A percentile compares a stretch with the other conserved stretches of the same genome.
Evolutionary conservation across 345 rosid genomes (phyloP).

Genomic region (Rhizophora apiculata): DNA sequence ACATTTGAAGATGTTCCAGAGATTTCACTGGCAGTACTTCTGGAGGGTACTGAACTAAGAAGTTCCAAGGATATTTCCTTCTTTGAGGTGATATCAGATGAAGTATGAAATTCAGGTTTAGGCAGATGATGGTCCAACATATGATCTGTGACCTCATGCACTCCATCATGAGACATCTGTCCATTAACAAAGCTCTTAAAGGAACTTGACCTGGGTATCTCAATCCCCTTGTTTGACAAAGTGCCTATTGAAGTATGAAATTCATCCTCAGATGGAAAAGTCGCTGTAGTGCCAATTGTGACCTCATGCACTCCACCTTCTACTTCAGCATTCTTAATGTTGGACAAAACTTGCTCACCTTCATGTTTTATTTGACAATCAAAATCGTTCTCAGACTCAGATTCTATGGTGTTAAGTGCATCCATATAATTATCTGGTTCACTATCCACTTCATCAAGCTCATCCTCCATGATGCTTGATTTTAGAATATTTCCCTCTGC

Average conservation of each 20-base stretch:
- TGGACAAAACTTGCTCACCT: conserved; percentile 28
- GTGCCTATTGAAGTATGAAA: neutral
- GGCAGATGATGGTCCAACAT: conserved; percentile 8
- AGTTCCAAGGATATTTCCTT: conserved; percentile 20
- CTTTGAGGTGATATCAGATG: conserved; percentile 22
- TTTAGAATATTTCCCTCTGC: conserved; percentile 29
- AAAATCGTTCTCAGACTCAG: conserved; percentile 61
- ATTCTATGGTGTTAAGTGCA: conserved; percentile 81
- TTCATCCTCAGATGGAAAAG: neutral
- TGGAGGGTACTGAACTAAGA: conserved; percentile 30
- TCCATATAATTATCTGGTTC: conserved; percentile 76
- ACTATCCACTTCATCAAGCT: conserved; percentile 58
- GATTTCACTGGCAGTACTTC: conserved; percentile 23
- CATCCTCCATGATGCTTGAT: conserved; percentile 31
- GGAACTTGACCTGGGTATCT: neutral
- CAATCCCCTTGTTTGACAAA: neutral
- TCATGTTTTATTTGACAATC: conserved; percentile 50
- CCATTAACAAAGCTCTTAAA: neutral
- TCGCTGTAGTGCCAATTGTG: conserved; percentile 16
- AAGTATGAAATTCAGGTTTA: conserved; percentile 24
- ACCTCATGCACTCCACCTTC: conserved; percentile 22
- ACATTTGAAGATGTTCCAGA: conserved; percentile 34
- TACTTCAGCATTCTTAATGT: conserved; percentile 18
- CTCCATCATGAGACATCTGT: neutral
- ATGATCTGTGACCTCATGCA: neutral